Evolutionary conservation across 2,329 filamentous ascomycete genomes (phyloP).

Genomic region (Pseudogymnoascus sp.): DNA sequence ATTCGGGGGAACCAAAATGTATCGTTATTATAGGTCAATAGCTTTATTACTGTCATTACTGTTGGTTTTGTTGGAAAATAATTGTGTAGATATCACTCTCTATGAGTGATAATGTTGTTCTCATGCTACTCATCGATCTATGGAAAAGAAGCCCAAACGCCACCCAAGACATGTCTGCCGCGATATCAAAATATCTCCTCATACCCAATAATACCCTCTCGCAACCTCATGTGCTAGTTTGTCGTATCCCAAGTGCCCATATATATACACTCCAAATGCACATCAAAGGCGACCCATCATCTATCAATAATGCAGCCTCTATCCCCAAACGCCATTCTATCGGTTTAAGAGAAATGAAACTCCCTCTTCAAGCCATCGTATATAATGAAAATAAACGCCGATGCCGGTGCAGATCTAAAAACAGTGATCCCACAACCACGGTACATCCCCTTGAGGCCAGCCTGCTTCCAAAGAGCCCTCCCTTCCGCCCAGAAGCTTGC

Average conservation of each 20-base stretch:
- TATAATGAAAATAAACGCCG: conserved; percentile 95
- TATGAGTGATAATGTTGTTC: neutral
- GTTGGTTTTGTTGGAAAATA: neutral
- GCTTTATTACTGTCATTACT: neutral
- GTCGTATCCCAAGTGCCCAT: neutral
- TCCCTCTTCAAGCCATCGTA: conserved; percentile 76
- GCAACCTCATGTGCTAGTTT: neutral
- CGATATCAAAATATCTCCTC: neutral
- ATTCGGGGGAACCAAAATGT: neutral
- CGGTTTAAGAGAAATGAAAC: conserved; percentile 41
- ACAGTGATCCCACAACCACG: conserved; percentile 93
- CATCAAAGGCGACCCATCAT: neutral
- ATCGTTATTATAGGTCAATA: neutral
- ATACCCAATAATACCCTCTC: neutral
- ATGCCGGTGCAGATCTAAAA: conserved; percentile 78
- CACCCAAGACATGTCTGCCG: neutral
- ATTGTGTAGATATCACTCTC: neutral
- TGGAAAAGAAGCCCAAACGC: neutral
- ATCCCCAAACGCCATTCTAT: conserved; percentile 9
- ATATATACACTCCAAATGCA: neutral
- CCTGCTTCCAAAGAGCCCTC: conserved; percentile 66
- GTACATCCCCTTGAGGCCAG: conserved; percentile 79
- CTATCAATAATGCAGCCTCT: conserved; percentile 3
- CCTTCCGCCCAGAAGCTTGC: conserved; percentile 66
- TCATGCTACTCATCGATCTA: neutral